Conservation (phyloP, 2,329 filamentous ascomycete species). For the Aspergillus persii region DNA sequence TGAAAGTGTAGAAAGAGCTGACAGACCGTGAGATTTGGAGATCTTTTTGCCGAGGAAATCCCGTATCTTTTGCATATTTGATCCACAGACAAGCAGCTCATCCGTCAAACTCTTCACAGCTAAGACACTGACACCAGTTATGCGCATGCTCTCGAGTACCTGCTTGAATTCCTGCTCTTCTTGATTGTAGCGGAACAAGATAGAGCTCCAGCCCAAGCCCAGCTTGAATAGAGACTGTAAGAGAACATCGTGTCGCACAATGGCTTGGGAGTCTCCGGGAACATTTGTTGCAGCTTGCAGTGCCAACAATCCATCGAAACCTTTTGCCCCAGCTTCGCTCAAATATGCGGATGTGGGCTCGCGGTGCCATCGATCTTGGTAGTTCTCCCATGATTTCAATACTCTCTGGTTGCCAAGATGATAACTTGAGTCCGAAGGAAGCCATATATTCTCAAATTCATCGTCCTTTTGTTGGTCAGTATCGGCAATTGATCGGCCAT, state of each 20-base stretch:
- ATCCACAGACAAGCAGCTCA: slow-evolving; percentile 36
- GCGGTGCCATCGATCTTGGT: slow-evolving; percentile 29
- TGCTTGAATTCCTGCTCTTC: slow-evolving; percentile 37
- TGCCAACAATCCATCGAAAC: slow-evolving; percentile 40
- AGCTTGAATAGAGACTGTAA: slow-evolving; percentile 41
- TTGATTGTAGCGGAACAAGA: slow-evolving; percentile 43
- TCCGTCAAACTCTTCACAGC: slow-evolving; percentile 36
- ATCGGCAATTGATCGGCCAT: slow-evolving; percentile 19
- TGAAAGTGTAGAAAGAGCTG: slow-evolving; percentile 37
- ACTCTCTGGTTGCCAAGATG: slow-evolving; percentile 13
- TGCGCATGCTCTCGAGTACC: slow-evolving; percentile 43
- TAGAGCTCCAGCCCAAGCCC: slow-evolving; percentile 45
- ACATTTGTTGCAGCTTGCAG: slow-evolving; percentile 23
- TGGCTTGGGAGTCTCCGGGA: slow-evolving; percentile 24
- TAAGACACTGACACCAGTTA: slow-evolving; percentile 52
- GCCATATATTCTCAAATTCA: slow-evolving; percentile 36
- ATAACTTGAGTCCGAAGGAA: slow-evolving; percentile 24
- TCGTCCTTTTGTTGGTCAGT: slow-evolving; percentile 20
- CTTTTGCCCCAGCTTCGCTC: slow-evolving; percentile 41
- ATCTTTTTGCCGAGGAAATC: slow-evolving; percentile 33
- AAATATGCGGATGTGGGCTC: slow-evolving; percentile 41
- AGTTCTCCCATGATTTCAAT: slow-evolving; percentile 44
- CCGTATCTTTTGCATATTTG: slow-evolving; percentile 35
- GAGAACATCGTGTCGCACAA: slow-evolving; percentile 39
- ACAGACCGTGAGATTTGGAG: slow-evolving; percentile 24